Evolutionary conservation across 768 basidiomycete genomes (phyloP), one percentile per base, ranked within the genome.

Genomic region (Pulveroboletus sp.): DNA sequence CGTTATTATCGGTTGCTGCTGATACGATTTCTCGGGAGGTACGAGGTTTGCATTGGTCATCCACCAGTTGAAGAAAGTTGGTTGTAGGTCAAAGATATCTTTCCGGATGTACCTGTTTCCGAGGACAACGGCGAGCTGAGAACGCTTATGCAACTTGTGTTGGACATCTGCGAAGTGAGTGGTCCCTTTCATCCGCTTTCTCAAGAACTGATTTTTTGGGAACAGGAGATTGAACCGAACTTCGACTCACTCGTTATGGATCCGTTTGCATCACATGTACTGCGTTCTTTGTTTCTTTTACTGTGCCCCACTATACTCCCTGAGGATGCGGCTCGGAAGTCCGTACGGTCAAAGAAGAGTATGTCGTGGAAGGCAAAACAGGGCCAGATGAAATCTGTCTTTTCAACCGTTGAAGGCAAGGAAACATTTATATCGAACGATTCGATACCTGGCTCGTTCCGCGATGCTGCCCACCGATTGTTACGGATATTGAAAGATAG

Each of bases 231-330:
- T 29, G 59, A 82, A 1, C 82, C 85, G 0, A 65, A 69, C 4
- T 72, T 94, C 29, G 67, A 81, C 0, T 71, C 75, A 8, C 78
- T 94, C 37, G 70, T 95, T 34, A 82, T 85, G 72, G 84, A 95
- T 59, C 84, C 87, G 27, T 95, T 93, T 60, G 93, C 87, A 30
- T 94, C 95, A 1, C 95, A 97, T 57, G 89, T 93, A 36, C 56
- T 95, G 39, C 85, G 94, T 31, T 81, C 86, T 20, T 68, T 97
- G 3, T 77, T 97, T 13, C 63, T 86, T 5, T 74, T 96, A 36
- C 73, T 96, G n/a, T 83, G 81, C 13, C 88, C 90, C 0, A 69
- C 73, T 24, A 60, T 80, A 2, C 73, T 77, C 5, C 54, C 71
- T 13, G 68, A 69, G 5, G 74, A 70, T 23, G 53, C 75, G 20